Conservation (phyloP, 352 stramenopile genomes). For the Saprolegnia diclina region DNA sequence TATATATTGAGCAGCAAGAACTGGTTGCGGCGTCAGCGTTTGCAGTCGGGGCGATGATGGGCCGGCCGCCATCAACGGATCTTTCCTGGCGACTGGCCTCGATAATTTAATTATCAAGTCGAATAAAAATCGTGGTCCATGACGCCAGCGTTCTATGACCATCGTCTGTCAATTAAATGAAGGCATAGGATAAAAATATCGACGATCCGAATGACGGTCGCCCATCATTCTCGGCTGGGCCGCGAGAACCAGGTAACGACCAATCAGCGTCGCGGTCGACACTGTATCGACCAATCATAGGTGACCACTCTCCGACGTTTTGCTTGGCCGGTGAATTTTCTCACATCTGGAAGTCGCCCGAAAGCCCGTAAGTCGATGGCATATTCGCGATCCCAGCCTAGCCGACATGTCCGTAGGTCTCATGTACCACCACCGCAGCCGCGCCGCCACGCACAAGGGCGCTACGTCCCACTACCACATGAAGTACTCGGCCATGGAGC, state of each 20-base stretch:
- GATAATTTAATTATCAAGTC: too few species aligned
- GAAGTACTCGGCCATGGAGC: conserved; percentile 15
- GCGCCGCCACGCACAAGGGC: background rate
- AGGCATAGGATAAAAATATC: too few species aligned
- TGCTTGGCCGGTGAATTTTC: conserved; percentile 14
- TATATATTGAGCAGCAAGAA: too few species aligned
- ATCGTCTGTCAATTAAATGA: too few species aligned
- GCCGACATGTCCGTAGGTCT: background rate
- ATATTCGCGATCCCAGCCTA: background rate
- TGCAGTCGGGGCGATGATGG: too few species aligned
- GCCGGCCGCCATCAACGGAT: too few species aligned
- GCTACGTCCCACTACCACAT: background rate
- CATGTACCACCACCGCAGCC: background rate
- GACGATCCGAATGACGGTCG: background rate
- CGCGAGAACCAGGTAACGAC: background rate
- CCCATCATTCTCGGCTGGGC: background rate
- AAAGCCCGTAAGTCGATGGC: background rate
- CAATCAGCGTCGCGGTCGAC: background rate
- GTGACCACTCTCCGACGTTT: background rate
- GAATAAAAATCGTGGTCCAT: too few species aligned
- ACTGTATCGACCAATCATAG: background rate
- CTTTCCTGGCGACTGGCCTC: too few species aligned
- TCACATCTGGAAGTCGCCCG: conserved; percentile 3
- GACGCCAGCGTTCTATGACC: too few species aligned
- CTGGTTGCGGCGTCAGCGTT: too few species aligned